Evolutionary conservation across 345 rosid genomes (phyloP), one percentile per base, ranked within the genome.

Genomic region (Cardamine chenopodiifolia): DNA sequence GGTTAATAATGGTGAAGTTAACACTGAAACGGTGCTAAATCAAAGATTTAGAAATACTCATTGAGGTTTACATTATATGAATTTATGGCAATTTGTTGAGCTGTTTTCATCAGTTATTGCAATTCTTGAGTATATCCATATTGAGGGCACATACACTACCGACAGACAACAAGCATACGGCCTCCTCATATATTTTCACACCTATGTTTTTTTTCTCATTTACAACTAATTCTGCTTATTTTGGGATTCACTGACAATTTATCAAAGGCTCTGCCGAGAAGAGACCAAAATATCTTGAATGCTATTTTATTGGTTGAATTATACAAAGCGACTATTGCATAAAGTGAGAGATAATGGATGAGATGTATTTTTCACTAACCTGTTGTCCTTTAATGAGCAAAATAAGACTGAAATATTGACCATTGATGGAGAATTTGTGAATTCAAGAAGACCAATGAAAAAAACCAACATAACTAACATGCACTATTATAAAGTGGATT

Each of bases 291-390:
- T 14, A 25, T 64, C 5, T 26, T 39, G 49, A 62, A 52, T 52
- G n/a, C 4, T 22, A 22, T 52, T 5, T 52, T 8, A 23, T 12
- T 52, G 8, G 56, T n/a, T 52, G 8, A n/a, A 5, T 7, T 52
- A 15, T 22, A 52, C 29, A 22, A 52, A 52, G 14, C 15, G n/a
- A 22, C 8, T 22, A 5, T 2, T 52, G n/a, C 56, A 52, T 4
- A n/a, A 52, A 52, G n/a, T 32, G 5, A 60, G 34, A 25, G 26
- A 61, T 61, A 29, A 10, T 40, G 20, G 67, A 62, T 62, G 18
- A 1, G 26, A 62, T 40, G 19, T 19, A 1, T 20, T 19, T 35
- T 0, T 61, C 5, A 7, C 17, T 61, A 35, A 37, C 22, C 18
- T 61, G 2, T 61, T 17, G 6, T 20, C 23, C 17, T 60, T 59